Conservation (phyloP, 2,329 filamentous ascomycete species). For the Pestalotiopsis sp. region DNA sequence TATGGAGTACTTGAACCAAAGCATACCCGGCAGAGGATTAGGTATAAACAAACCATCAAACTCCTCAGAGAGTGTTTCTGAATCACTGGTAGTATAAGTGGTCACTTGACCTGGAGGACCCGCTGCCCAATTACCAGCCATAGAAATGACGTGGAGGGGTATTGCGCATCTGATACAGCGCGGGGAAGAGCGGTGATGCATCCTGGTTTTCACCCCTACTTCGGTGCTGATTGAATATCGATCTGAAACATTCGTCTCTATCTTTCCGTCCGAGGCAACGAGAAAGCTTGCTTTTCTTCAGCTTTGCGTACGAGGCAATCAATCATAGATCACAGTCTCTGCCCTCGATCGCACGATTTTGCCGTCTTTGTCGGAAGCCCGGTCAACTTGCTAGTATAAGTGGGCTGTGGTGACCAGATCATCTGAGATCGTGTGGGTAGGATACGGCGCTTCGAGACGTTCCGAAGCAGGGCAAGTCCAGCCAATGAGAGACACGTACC, state of each 20-base stretch:
- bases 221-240: background rate
- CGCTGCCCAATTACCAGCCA: background rate
- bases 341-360: background rate
- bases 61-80: background rate
- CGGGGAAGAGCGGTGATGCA: background rate
- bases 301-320: background rate
- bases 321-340: background rate
- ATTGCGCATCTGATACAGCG: background rate
- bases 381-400: background rate
- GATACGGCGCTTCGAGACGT: conserved; percentile 26
- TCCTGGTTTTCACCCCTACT: background rate
- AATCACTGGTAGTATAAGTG: background rate
- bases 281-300: background rate
- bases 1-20: too few relatives aligned
- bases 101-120: background rate
- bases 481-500: conserved; percentile 22
- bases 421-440: conserved; percentile 16
- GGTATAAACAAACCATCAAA: too few relatives aligned
- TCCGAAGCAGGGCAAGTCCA: conserved; percentile 14
- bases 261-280: background rate
- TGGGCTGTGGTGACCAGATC: conserved; percentile 5
- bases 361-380: background rate
- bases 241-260: background rate
- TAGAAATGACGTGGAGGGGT: background rate
- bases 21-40: too few relatives aligned